Evolutionary conservation across 129 eudicot species (phyloP).

Genomic region (Silybum marianum): DNA sequence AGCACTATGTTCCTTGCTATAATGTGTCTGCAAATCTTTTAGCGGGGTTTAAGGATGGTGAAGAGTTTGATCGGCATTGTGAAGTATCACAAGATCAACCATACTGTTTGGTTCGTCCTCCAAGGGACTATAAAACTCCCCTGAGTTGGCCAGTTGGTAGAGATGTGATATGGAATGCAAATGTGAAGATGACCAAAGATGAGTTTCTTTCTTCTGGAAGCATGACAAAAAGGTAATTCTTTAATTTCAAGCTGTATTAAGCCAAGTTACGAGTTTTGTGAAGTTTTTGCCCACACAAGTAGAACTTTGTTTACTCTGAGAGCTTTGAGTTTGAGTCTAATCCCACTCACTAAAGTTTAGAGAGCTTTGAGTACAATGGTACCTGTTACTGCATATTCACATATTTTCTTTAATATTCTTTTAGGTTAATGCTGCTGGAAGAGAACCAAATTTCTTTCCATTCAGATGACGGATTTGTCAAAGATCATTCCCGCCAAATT

Average conservation of each 20-base stretch:
- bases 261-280: neutral
- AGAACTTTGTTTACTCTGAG: neutral
- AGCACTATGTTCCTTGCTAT: slow-evolving; percentile 89
- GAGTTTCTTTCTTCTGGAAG: slow-evolving; percentile 95
- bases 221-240: slow-evolving; percentile 87
- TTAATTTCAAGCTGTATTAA: neutral
- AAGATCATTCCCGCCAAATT: slow-evolving; percentile 85
- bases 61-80: slow-evolving; percentile 93
- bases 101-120: slow-evolving; percentile 85
- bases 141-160: slow-evolving; percentile 89
- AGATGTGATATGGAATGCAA: slow-evolving; percentile 95
- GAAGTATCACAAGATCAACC: slow-evolving; percentile 49
- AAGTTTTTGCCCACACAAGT: neutral
- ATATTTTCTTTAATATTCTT: slow-evolving; percentile 6
- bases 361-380: neutral
- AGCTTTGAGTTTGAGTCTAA: too few species aligned
- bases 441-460: slow-evolving; percentile 96
- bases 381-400: neutral
- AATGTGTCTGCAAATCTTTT: slow-evolving; percentile 69
- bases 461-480: slow-evolving; percentile 86
- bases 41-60: slow-evolving; percentile 72
- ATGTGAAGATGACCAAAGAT: slow-evolving; percentile 85
- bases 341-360: neutral
- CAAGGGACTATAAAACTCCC: slow-evolving; percentile 83
- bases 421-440: slow-evolving; percentile 87